Conservation (phyloP, 352 stramenopile species). For the Phytophthora podocarpi region DNA sequence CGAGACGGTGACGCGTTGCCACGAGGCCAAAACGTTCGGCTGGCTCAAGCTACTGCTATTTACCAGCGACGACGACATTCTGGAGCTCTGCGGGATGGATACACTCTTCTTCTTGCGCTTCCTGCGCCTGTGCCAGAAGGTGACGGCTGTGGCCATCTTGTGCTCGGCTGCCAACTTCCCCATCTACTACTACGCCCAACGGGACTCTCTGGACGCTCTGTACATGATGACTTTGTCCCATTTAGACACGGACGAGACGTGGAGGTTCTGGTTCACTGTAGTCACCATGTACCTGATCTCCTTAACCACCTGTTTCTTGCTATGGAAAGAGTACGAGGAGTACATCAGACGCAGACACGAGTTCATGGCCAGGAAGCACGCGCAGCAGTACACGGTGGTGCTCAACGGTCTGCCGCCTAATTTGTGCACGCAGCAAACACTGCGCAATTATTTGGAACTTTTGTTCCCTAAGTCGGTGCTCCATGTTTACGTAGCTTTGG, state of each 20-base stretch:
- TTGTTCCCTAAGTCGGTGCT: slow-evolving; percentile 76
- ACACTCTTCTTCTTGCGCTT: slow-evolving; percentile 86
- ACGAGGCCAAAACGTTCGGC: slow-evolving; percentile 41
- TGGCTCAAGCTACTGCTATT: slow-evolving; percentile 68
- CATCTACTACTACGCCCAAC: slow-evolving; percentile 73
- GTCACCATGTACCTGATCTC: slow-evolving; percentile 73
- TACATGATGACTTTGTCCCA: slow-evolving; percentile 80
- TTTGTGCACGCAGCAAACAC: slow-evolving; percentile 73
- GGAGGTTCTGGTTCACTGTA: slow-evolving; percentile 74
- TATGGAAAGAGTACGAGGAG: slow-evolving; percentile 73
- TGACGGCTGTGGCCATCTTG: slow-evolving; percentile 58
- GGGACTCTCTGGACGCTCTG: slow-evolving; percentile 39
- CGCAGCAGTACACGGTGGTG: slow-evolving; percentile 83
- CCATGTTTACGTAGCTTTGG: slow-evolving; percentile 74
- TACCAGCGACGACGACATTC: slow-evolving; percentile 68
- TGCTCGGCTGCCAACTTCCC: slow-evolving; percentile 75
- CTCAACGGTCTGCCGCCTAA: slow-evolving; percentile 77
- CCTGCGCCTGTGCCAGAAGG: slow-evolving; percentile 70
- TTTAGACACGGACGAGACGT: slow-evolving; percentile 49
- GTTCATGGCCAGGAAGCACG: slow-evolving; percentile 63
- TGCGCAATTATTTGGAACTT: slow-evolving; percentile 78
- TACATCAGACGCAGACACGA: slow-evolving; percentile 79
- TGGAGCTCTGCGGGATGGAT: slow-evolving; percentile 77
- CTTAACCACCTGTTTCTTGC: slow-evolving; percentile 58
- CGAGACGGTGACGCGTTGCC: slow-evolving; percentile 41